Evolutionary conservation across 176 grass and related monocot species (phyloP), one percentile per base, ranked within the genome.

Genomic region (Oryza meridionalis): DNA sequence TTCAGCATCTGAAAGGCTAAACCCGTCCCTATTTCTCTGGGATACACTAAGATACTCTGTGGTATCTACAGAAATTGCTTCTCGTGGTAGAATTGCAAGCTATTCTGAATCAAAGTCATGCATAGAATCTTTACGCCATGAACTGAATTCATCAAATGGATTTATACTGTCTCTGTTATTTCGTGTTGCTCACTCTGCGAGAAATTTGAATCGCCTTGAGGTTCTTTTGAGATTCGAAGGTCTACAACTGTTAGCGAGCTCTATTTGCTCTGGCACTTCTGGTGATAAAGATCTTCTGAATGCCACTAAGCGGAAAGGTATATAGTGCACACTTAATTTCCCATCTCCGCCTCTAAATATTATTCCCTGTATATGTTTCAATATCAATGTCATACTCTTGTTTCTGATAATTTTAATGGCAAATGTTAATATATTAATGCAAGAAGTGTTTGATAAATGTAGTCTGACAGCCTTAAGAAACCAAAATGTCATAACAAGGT

Each of bases 101-200:
- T 69, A 78, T 81, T 88, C 80, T 81, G 81, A 82, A 68, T 77
- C 85, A 1, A 89, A 87, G 32, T 87, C 84, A 81, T 94, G 91
- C 73, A 47, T 96, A 75, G 86, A 90, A 81, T 88, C 91, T 67
- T 72, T 99, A 82, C 64, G 79, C 73, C 77, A 72, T 12, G 97
- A 99, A 76, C 73, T 99, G 47, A 93, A 89, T 87, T 94, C 97
- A 88, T 96, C 93, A 47, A 99, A 88, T 89, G 93, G 93, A 65
- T 99, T 94, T 86, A 92, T 96, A 89, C 84, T 96, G 81, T 92
- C 90, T 33, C 81, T 96, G 26, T 45, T 99, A 21, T 89, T 96
- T 68, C 86, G 79, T 87, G 90, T 88, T 88, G 92, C 97, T 21
- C 97, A 95, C 82, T 82, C 89, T 58, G 80, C 91, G n/a, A 88